Conservation (phyloP, 306 rosid species). For the Quercus engelmannii region DNA sequence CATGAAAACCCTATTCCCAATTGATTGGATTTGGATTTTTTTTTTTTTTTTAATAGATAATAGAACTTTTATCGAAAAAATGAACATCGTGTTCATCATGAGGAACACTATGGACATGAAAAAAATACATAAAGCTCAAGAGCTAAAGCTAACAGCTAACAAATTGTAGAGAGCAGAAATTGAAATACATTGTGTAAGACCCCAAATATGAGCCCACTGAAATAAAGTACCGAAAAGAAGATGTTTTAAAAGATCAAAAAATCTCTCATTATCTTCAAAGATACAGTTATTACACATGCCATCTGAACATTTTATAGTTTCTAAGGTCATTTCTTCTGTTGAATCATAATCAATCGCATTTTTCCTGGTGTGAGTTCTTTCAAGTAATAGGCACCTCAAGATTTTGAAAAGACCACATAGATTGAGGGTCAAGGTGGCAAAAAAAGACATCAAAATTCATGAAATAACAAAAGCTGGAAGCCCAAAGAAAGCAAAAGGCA, state of each 20-base stretch:
- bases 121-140: too few relatives aligned
- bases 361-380: background rate
- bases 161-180: too few relatives aligned
- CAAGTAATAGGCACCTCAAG: slow-evolving; percentile 4
- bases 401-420: slow-evolving; percentile 11
- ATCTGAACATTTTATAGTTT: slow-evolving; percentile 14
- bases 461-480: background rate
- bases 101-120: too few relatives aligned
- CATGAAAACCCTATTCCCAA: slow-evolving; percentile 14
- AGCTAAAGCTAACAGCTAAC: too few relatives aligned
- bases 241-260: too few relatives aligned
- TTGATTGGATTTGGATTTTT: background rate
- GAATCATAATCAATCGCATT: slow-evolving; percentile 5
- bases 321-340: background rate
- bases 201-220: too few relatives aligned
- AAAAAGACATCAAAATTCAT: slow-evolving; percentile 16
- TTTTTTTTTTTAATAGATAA: too few relatives aligned
- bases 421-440: background rate
- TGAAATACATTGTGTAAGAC: too few relatives aligned
- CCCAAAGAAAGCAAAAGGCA: background rate
- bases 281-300: background rate
- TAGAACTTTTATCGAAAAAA: too few relatives aligned
- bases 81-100: too few relatives aligned
- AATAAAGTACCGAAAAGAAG: too few relatives aligned
- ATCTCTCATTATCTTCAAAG: too few relatives aligned